phyloP scores from a whole-genome alignment of 805 yeast species.

The Blastobotrys terrestris region DNA sequence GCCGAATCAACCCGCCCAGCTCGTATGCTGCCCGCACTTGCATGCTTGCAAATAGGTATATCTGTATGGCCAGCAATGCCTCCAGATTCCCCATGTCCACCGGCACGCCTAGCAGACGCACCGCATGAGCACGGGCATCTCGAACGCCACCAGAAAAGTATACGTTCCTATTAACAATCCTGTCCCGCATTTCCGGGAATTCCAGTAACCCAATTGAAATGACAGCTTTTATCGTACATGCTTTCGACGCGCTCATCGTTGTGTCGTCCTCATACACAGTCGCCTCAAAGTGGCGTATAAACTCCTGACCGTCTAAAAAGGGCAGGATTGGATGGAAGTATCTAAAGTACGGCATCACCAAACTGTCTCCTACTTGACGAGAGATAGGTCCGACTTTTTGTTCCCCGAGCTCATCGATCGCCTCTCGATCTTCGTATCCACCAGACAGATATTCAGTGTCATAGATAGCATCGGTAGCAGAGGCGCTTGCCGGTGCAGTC shows the following conservation, averaged over 20 bases:
- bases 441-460: conserved; percentile 1
- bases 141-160: background rate
- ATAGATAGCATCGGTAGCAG: background rate
- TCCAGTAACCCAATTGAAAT: conserved; percentile 3
- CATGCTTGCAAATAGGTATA: conserved; percentile 5
- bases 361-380: background rate
- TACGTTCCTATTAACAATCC: background rate
- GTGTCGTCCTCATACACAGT: background rate
- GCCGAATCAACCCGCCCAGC: conserved; percentile 2
- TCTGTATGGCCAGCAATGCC: conserved; percentile 3
- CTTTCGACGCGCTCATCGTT: background rate
- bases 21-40: conserved; percentile 3
- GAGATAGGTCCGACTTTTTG: background rate
- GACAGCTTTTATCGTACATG: background rate
- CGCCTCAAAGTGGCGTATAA: background rate
- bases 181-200: background rate
- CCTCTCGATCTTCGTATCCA: background rate
- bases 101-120: background rate
- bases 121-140: background rate
- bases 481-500: background rate
- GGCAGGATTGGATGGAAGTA: conserved; percentile 6
- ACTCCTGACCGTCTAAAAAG: conserved; percentile 3
- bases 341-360: conserved; percentile 6
- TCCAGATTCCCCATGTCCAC: background rate
- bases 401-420: background rate